phyloP scores from a whole-genome alignment of 1,139 yeast genomes.

The Kodamaea derodonti region DNA sequence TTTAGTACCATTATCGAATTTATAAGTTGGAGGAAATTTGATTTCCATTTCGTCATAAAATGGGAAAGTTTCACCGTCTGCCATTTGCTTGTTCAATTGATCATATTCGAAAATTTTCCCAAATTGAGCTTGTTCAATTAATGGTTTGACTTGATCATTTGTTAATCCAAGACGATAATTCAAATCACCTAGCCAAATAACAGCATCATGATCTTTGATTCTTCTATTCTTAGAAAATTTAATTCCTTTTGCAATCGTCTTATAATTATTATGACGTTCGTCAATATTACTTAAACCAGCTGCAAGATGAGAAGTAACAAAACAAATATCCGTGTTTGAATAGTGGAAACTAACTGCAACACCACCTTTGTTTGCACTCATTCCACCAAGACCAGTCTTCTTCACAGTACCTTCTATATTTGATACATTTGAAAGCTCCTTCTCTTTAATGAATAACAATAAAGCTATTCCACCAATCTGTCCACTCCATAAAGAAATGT shows the following conservation, averaged over 20 bases:
- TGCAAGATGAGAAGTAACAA: slow-evolving; percentile 70
- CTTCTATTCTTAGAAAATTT: slow-evolving; percentile 48
- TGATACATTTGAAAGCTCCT: slow-evolving; percentile 46
- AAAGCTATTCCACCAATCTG: slow-evolving; percentile 92
- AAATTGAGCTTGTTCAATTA: slow-evolving; percentile 48
- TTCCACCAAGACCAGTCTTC: slow-evolving; percentile 76
- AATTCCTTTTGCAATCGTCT: slow-evolving; percentile 58
- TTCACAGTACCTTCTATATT: slow-evolving; percentile 74
- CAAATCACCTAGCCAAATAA: slow-evolving; percentile 93
- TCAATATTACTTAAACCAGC: slow-evolving; percentile 79
- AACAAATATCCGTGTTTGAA: slow-evolving; percentile 43
- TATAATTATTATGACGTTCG: slow-evolving; percentile 75
- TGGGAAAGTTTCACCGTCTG: slow-evolving; percentile 59
- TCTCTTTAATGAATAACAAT: slow-evolving; percentile 31
- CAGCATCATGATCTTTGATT: slow-evolving; percentile 71
- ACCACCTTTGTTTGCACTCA: slow-evolving; percentile 93
- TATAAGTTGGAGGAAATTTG: slow-evolving; percentile 84
- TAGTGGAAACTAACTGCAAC: slow-evolving; percentile 78
- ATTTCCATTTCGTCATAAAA: slow-evolving; percentile 76
- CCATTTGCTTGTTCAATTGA: slow-evolving; percentile 72
- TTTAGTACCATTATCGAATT: slow-evolving; percentile 89
- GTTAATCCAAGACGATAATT: slow-evolving; percentile 75
- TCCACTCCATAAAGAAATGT: slow-evolving; percentile 73
- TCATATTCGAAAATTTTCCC: slow-evolving; percentile 62
- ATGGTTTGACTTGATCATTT: slow-evolving; percentile 58